Evolutionary conservation across 345 rosid genomes (phyloP).

Genomic region (Kandelia obovata): DNA sequence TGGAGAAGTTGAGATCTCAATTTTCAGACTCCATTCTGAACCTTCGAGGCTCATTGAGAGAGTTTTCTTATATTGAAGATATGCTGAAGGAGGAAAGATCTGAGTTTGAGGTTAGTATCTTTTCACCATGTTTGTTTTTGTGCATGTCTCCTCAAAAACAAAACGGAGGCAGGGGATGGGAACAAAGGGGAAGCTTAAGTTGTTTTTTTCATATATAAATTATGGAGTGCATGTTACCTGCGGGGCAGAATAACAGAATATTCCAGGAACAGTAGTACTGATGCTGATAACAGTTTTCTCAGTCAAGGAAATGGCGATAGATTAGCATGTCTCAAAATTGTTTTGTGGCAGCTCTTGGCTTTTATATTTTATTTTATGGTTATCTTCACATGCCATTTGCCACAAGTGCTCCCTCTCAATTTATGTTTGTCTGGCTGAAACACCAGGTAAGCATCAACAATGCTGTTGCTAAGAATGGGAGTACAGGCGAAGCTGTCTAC

Average conservation of each 20-base stretch:
- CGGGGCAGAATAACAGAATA: background rate
- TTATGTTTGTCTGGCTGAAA: background rate
- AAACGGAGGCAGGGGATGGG: background rate
- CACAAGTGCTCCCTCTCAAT: background rate
- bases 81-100: conserved; percentile 59
- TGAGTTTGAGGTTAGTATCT: conserved; percentile 61
- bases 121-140: background rate
- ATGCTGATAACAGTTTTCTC: too few relatives aligned
- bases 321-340: background rate
- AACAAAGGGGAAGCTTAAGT: background rate
- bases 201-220: background rate
- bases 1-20: conserved; percentile 48
- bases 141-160: background rate
- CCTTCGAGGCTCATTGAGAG: conserved; percentile 41
- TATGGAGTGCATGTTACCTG: background rate
- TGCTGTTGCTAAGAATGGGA: conserved; percentile 41
- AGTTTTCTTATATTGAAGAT: conserved; percentile 53
- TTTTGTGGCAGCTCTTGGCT: background rate
- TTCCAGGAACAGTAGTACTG: too few relatives aligned
- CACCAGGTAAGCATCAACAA: conserved; percentile 43
- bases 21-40: conserved; percentile 42
- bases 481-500: conserved; percentile 37
- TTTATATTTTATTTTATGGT: background rate
- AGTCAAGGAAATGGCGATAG: background rate
- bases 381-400: background rate